Conservation (phyloP, 2,329 filamentous ascomycete species). For the Colletotrichum euphorbiae region DNA sequence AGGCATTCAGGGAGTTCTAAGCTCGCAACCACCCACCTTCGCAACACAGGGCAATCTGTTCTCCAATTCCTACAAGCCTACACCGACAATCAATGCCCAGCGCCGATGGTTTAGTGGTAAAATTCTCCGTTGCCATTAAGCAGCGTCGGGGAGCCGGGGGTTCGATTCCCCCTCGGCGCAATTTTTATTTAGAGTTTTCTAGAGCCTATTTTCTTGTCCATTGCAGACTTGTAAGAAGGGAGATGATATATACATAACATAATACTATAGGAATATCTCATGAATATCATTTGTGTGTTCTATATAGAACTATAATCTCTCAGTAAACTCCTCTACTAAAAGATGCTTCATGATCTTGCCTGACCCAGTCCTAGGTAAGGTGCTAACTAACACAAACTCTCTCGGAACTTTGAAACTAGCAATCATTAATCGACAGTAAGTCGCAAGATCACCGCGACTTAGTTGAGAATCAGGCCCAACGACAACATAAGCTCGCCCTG, state of each 20-base stretch:
- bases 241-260: no score
- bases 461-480: not conserved
- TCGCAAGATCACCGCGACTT: not conserved
- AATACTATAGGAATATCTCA: no score
- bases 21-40: not conserved
- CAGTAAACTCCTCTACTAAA: slow-evolving; percentile 1
- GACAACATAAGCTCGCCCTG: slow-evolving; percentile 30
- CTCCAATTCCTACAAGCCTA: not conserved
- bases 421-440: slow-evolving; percentile 14
- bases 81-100: not conserved
- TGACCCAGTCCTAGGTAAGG: slow-evolving; percentile 26
- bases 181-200: not conserved
- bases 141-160: slow-evolving; percentile 39
- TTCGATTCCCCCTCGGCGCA: slow-evolving; percentile 39
- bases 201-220: not conserved
- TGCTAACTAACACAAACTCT: slow-evolving; percentile 22
- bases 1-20: not conserved
- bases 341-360: slow-evolving; percentile 34
- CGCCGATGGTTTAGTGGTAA: slow-evolving; percentile 40
- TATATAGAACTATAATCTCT: slow-evolving; percentile 8
- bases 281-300: no score
- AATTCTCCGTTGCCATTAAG: slow-evolving; percentile 37
- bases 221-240: no score
- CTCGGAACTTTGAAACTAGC: slow-evolving; percentile 30
- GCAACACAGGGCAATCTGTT: not conserved